Percentiles rank a stretch among this genome's conserved stretches.
These are phyloP conservation scores for Adansonia gregorii DNA, from an alignment of 441 rosid genomes.

Conservation along the genomic window DNA sequence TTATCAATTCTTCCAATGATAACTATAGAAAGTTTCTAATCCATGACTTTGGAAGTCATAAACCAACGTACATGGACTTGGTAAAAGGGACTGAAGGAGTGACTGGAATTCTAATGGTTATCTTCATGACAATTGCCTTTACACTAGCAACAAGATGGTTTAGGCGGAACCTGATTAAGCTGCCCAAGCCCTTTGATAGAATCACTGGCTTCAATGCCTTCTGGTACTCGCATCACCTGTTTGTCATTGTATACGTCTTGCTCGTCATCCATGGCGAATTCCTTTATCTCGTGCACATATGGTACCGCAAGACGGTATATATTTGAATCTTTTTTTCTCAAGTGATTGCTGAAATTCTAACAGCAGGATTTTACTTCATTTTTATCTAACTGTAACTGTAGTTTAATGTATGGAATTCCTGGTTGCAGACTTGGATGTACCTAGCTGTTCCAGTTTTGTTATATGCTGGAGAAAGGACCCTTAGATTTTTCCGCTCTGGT, in stretches of 20 bases:
- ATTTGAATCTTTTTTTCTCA: conserved; percentile 7
- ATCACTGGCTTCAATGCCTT: conserved; percentile 72
- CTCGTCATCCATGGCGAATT: conserved; percentile 55
- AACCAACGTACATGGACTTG: conserved; percentile 58
- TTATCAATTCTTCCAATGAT: conserved; percentile 28
- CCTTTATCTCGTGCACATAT: conserved; percentile 55
- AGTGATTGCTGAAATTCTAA: conserved; percentile 11
- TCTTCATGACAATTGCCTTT: conserved; percentile 56
- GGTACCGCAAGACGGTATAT: conserved; percentile 65
- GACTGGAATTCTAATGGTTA: conserved; percentile 64
- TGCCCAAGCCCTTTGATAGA: conserved; percentile 70
- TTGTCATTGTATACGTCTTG: conserved; percentile 53
- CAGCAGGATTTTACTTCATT: neutral
- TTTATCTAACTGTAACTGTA: neutral
- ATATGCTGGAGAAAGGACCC: conserved; percentile 62
- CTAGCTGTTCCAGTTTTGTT: conserved; percentile 60
- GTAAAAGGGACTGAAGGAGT: conserved; percentile 54
- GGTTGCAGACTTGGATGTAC: conserved; percentile 69
- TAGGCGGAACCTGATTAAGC: conserved; percentile 57
- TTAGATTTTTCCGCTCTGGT: conserved; percentile 66
- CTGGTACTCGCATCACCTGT: conserved; percentile 76
- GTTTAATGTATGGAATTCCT: conserved; percentile 19
- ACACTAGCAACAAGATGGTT: conserved; percentile 59
- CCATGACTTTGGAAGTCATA: conserved; percentile 43
- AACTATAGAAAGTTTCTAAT: conserved; percentile 32